Conservation (phyloP, 805 yeast species). For the Ogataea kodamae region DNA sequence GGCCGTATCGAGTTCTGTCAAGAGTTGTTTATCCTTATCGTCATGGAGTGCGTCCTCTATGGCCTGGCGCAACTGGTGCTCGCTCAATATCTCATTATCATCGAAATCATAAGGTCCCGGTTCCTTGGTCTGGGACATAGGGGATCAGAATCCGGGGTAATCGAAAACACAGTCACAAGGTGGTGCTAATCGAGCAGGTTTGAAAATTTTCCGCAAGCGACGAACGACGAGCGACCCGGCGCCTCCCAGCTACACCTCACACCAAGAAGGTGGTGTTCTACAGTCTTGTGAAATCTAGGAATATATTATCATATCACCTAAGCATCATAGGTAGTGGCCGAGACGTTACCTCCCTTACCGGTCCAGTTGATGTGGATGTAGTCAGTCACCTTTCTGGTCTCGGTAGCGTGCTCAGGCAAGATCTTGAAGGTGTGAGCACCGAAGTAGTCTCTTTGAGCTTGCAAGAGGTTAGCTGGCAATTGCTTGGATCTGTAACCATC, state of each 20-base stretch:
- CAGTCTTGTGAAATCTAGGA: slow-evolving; percentile 4
- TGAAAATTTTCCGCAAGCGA: no score
- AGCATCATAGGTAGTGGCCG: slow-evolving; percentile 93
- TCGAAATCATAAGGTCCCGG: slow-evolving; percentile 14
- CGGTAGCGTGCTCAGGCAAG: slow-evolving; percentile 80
- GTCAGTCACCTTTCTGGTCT: slow-evolving; percentile 68
- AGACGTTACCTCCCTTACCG: slow-evolving; percentile 96
- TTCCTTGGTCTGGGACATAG: slow-evolving; percentile 8
- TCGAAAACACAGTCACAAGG: slow-evolving; percentile 25
- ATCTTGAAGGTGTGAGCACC: slow-evolving; percentile 99
- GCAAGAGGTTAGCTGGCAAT: slow-evolving; percentile 96
- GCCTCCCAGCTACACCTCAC: no score
- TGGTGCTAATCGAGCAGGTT: slow-evolving; percentile 2
- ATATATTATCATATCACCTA: slow-evolving; percentile 34
- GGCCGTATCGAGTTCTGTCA: slow-evolving; percentile 26
- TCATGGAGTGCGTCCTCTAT: slow-evolving; percentile 16
- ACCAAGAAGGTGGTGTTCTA: no score
- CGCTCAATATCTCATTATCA: slow-evolving; percentile 15
- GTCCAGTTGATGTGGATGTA: slow-evolving; percentile 99
- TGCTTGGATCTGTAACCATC: slow-evolving; percentile 97
- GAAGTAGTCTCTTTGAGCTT: slow-evolving; percentile 99
- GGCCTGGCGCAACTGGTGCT: slow-evolving; percentile 14
- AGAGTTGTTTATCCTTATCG: slow-evolving; percentile 15
- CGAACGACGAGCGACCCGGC: no score
- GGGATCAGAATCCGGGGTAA: slow-evolving; percentile 22